Evolutionary conservation across 352 stramenopile species (phyloP).

Genomic region (Globisporangium camurandrum): DNA sequence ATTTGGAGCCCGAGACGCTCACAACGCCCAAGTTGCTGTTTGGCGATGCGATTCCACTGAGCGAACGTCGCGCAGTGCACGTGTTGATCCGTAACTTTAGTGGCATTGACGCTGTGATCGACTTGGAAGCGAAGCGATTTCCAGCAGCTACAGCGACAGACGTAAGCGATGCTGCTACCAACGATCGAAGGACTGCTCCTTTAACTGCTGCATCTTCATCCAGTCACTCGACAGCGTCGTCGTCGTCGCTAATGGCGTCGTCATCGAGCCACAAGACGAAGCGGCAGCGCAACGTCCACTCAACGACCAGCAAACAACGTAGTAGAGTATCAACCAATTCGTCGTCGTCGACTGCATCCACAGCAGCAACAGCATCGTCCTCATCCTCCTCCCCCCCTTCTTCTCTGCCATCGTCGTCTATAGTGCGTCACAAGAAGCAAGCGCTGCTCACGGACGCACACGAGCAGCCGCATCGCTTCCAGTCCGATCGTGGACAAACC

Average conservation of each 20-base stretch:
- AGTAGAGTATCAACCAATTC: neutral
- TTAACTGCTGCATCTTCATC: no score
- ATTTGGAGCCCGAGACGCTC: constrained; percentile 38
- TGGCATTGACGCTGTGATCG: constrained; percentile 54
- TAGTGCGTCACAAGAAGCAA: constrained; percentile 14
- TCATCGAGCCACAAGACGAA: neutral
- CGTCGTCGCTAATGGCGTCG: neutral
- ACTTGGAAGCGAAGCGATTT: constrained; percentile 58
- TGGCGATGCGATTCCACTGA: constrained; percentile 48
- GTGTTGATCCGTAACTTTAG: constrained; percentile 75
- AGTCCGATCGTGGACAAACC: constrained; percentile 38
- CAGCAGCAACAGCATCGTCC: neutral
- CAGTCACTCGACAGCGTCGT: neutral
- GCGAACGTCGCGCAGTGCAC: constrained; percentile 34
- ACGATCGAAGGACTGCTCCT: no score
- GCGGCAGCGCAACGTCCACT: neutral
- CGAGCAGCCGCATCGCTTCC: constrained; percentile 39
- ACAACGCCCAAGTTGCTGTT: constrained; percentile 50
- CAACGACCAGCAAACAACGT: neutral
- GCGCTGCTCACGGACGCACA: constrained; percentile 30
- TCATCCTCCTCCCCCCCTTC: no score
- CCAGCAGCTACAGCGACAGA: constrained; percentile 4
- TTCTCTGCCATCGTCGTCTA: neutral
- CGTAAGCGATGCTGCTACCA: no score
- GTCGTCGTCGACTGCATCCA: neutral